Percentiles rank a stretch among this genome's conserved stretches.
Conservation (phyloP, 306 rosid species). For the Styphnolobium japonicum region DNA sequence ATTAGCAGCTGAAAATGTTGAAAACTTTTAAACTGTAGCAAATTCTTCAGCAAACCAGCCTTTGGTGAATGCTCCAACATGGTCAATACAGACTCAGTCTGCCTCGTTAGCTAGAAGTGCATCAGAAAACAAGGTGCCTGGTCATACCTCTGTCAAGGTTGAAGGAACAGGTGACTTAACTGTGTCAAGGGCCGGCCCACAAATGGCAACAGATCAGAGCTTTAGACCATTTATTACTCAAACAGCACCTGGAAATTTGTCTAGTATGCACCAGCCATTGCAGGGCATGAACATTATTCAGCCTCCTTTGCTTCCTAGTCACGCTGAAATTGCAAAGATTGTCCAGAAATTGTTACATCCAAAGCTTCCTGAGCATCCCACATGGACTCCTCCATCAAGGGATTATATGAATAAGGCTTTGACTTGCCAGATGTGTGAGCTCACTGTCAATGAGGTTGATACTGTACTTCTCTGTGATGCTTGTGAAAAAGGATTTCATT, state of each 20-base stretch:
- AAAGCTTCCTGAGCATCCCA: conserved; percentile 78
- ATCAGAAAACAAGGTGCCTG: conserved; percentile 64
- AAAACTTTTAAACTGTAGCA: conserved; percentile 42
- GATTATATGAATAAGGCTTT: conserved; percentile 95
- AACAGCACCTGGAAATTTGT: conserved; percentile 59
- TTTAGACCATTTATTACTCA: conserved; percentile 63
- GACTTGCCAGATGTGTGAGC: conserved; percentile 78
- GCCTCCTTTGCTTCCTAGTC: conserved; percentile 64
- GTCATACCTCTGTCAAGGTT: conserved; percentile 51
- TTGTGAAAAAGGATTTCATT: conserved; percentile 94
- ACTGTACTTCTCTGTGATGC: conserved; percentile 90
- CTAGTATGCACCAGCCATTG: conserved; percentile 50
- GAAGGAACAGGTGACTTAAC: conserved; percentile 49
- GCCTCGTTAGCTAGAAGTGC: conserved; percentile 51
- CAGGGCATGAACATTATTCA: conserved; percentile 61
- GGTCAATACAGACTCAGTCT: conserved; percentile 78
- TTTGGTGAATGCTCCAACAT: conserved; percentile 56
- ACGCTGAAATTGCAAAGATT: conserved; percentile 70
- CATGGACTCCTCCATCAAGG: conserved; percentile 98
- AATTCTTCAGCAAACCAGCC: conserved; percentile 42
- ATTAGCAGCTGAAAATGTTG: conserved; percentile 21
- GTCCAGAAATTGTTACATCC: conserved; percentile 83
- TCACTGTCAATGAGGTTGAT: conserved; percentile 81
- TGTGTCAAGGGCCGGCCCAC: conserved; percentile 43
- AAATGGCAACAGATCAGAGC: conserved; percentile 55